Conservation (phyloP, 2,329 filamentous ascomycete genomes). For the Aspergillus sp. region DNA sequence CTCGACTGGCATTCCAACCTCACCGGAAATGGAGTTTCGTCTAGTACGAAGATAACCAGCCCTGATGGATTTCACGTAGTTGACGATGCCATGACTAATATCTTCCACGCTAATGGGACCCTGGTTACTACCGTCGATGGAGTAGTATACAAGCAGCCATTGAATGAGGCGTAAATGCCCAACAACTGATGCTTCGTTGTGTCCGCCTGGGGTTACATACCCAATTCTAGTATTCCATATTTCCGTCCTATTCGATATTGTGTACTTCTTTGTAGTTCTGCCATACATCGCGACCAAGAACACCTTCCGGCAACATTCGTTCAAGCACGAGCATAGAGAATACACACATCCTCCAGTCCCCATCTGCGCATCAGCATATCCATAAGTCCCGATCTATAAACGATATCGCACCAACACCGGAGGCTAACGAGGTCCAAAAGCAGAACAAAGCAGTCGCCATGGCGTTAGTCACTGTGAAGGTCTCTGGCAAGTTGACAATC, state of each 20-base stretch:
- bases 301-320: too few relatives aligned
- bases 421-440: not conserved
- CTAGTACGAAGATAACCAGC: slow-evolving; percentile 43
- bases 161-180: slow-evolving; percentile 32
- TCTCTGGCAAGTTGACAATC: not conserved
- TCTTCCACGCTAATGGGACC: slow-evolving; percentile 47
- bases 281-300: too few relatives aligned
- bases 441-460: not conserved
- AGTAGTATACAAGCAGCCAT: slow-evolving; percentile 41
- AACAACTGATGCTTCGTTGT: too few relatives aligned
- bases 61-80: slow-evolving; percentile 43
- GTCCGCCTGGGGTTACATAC: too few relatives aligned
- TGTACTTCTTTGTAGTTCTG: too few relatives aligned
- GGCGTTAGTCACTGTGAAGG: not conserved
- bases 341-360: too few relatives aligned
- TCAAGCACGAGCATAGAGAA: too few relatives aligned
- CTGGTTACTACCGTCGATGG: slow-evolving; percentile 43
- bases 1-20: slow-evolving; percentile 47
- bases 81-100: slow-evolving; percentile 42
- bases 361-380: not conserved
- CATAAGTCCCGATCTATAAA: not conserved
- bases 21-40: slow-evolving; percentile 31
- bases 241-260: too few relatives aligned
- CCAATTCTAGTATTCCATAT: too few relatives aligned
- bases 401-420: too few relatives aligned